A percentile compares a stretch with the other conserved stretches of the same genome.
These are phyloP conservation scores for Oemleria cerasiformis DNA, from an alignment of 306 rosid species.

Conservation along the genomic window DNA sequence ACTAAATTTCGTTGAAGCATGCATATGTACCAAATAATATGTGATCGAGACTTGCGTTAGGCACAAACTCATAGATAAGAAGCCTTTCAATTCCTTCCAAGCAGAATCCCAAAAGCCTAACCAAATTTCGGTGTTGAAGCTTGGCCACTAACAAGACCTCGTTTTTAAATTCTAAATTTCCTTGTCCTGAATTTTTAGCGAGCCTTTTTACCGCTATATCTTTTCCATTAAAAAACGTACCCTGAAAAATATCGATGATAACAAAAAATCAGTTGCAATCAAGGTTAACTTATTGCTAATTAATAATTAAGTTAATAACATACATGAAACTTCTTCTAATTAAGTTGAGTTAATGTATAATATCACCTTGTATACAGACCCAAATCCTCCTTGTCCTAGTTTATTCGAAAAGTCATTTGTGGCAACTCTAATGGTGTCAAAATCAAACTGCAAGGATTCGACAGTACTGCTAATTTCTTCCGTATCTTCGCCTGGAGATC, in stretches of 20 bases:
- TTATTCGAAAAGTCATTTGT: slow-evolving; percentile 37
- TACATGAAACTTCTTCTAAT: too few relatives aligned
- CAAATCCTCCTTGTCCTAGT: slow-evolving; percentile 51
- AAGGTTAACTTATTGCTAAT: neutral
- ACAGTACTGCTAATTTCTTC: neutral
- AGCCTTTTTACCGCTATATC: slow-evolving; percentile 40
- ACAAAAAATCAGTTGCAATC: neutral
- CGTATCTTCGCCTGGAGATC: neutral
- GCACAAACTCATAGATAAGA: slow-evolving; percentile 43
- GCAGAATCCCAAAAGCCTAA: slow-evolving; percentile 41
- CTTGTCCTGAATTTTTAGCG: slow-evolving; percentile 33
- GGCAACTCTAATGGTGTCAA: slow-evolving; percentile 29
- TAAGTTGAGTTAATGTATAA: too few relatives aligned
- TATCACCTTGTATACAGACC: slow-evolving; percentile 42
- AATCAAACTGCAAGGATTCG: slow-evolving; percentile 13
- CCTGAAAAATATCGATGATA: slow-evolving; percentile 14
- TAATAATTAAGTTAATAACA: too few relatives aligned
- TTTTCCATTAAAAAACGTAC: slow-evolving; percentile 23
- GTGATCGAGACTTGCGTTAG: slow-evolving; percentile 41
- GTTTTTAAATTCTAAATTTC: slow-evolving; percentile 38
- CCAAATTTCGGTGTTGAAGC: slow-evolving; percentile 45
- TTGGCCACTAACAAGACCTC: slow-evolving; percentile 41
- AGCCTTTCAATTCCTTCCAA: slow-evolving; percentile 36
- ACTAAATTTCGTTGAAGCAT: neutral
- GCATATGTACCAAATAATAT: slow-evolving; percentile 32